These are phyloP conservation scores for Teunomyces atbi DNA, from an alignment of 805 yeast genomes.

Conservation along the genomic window DNA sequence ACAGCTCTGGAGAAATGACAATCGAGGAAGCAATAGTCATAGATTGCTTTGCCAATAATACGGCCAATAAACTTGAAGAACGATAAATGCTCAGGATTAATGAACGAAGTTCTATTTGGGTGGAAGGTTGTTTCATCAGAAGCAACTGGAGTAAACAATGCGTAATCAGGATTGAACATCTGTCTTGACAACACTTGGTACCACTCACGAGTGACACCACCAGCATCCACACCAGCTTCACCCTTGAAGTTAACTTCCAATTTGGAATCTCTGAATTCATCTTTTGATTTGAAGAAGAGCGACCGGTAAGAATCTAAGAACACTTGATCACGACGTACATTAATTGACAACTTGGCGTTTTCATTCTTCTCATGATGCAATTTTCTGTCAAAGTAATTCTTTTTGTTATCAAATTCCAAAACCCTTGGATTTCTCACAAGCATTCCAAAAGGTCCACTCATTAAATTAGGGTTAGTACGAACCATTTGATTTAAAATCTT, in stretches of 20 bases:
- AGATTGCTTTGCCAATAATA: constrained; percentile 90
- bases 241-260: constrained; percentile 84
- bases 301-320: constrained; percentile 87
- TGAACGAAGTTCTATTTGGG: constrained; percentile 89
- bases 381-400: constrained; percentile 76
- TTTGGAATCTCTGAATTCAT: constrained; percentile 68
- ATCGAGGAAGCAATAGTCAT: constrained; percentile 80
- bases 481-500: constrained; percentile 89
- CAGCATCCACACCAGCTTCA: constrained; percentile 97
- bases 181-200: constrained; percentile 90
- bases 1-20: constrained; percentile 96
- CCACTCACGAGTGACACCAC: constrained; percentile 98
- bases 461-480: constrained; percentile 81
- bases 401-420: constrained; percentile 91
- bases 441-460: constrained; percentile 95
- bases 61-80: constrained; percentile 94
- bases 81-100: constrained; percentile 88
- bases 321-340: constrained; percentile 84
- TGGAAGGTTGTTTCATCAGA: constrained; percentile 93
- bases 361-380: constrained; percentile 52
- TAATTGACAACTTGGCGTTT: constrained; percentile 53
- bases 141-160: constrained; percentile 85
- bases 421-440: constrained; percentile 85
- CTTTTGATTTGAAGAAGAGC: constrained; percentile 72
- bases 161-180: constrained; percentile 95